phyloP scores from a whole-genome alignment of 1,284 basidiomycete genomes.

The Cryptococcus deneoformans region DNA sequence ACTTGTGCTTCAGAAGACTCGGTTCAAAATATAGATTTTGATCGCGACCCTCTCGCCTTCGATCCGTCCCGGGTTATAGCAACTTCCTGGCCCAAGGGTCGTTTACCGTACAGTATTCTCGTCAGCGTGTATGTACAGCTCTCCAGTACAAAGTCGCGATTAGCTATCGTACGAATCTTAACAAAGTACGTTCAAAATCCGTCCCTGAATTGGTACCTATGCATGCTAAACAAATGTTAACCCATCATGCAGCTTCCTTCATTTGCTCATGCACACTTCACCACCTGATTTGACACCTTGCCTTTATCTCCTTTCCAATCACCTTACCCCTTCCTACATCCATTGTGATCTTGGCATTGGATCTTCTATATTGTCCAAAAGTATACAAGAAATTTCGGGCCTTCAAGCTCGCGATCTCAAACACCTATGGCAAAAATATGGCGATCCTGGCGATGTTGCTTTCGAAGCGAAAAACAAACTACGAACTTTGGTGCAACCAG shows the following conservation, averaged over 20 bases:
- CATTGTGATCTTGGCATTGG: constrained; percentile 74
- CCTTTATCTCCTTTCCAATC: constrained; percentile 88
- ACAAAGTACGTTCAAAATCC: constrained; percentile 58
- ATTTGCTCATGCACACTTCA: constrained; percentile 66
- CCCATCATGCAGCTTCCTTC: constrained; percentile 52
- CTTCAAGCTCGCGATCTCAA: constrained; percentile 65
- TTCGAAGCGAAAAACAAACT: constrained; percentile 76
- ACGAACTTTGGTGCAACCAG: constrained; percentile 70
- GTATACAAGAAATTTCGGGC: constrained; percentile 79
- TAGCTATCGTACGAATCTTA: constrained; percentile 71
- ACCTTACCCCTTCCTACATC: constrained; percentile 73
- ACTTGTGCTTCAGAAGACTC: too few relatives aligned
- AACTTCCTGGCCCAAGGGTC: constrained; percentile 47
- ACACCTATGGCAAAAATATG: constrained; percentile 54
- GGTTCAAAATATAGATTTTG: constrained; percentile 37
- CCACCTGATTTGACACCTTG: constrained; percentile 68
- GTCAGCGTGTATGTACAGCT: constrained; percentile 70
- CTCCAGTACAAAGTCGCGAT: constrained; percentile 75
- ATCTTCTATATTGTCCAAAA: constrained; percentile 69
- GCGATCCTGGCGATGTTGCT: constrained; percentile 78
- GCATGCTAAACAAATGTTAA: not conserved
- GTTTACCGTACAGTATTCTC: constrained; percentile 75
- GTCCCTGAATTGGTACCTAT: constrained; percentile 10
- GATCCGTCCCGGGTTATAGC: constrained; percentile 49
- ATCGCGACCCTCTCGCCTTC: constrained; percentile 49